These are phyloP conservation scores for Lipomyces yamanashiensis DNA, from an alignment of 805 yeast species.

Conservation along the genomic window DNA sequence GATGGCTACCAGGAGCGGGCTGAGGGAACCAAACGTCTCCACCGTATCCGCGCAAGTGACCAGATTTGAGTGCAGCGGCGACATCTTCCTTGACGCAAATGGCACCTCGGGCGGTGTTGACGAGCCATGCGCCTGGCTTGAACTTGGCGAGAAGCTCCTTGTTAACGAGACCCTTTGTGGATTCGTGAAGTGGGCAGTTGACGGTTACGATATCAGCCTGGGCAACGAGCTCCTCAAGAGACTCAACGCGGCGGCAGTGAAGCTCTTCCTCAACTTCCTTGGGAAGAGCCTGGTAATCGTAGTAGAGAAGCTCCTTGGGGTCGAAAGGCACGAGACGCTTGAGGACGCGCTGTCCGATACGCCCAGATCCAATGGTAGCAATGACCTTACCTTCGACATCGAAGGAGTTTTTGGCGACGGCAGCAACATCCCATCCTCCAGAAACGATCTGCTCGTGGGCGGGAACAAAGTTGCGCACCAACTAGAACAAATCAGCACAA, in stretches of 20 bases:
- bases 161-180: conserved; percentile 69
- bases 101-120: conserved; percentile 84
- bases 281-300: conserved; percentile 73
- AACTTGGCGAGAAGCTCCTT: conserved; percentile 66
- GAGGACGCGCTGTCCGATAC: conserved; percentile 77
- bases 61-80: conserved; percentile 70
- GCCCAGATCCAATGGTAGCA: conserved; percentile 82
- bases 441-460: conserved; percentile 69
- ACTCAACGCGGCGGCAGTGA: conserved; percentile 66
- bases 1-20: conserved; percentile 77
- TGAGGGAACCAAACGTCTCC: conserved; percentile 89
- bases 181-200: conserved; percentile 77
- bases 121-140: conserved; percentile 74
- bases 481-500: conserved; percentile 28
- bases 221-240: conserved; percentile 61
- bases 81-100: conserved; percentile 74
- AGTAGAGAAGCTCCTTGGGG: conserved; percentile 73
- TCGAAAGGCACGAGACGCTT: conserved; percentile 74
- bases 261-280: conserved; percentile 61
- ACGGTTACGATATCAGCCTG: conserved; percentile 75
- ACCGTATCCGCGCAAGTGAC: conserved; percentile 77
- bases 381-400: conserved; percentile 77
- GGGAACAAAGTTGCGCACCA: conserved; percentile 78
- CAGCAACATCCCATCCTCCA: conserved; percentile 79
- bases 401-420: conserved; percentile 70